These are phyloP conservation scores for Apodospora peruviana DNA, from an alignment of 495 filamentous ascomycete genomes.

Conservation along the genomic window DNA sequence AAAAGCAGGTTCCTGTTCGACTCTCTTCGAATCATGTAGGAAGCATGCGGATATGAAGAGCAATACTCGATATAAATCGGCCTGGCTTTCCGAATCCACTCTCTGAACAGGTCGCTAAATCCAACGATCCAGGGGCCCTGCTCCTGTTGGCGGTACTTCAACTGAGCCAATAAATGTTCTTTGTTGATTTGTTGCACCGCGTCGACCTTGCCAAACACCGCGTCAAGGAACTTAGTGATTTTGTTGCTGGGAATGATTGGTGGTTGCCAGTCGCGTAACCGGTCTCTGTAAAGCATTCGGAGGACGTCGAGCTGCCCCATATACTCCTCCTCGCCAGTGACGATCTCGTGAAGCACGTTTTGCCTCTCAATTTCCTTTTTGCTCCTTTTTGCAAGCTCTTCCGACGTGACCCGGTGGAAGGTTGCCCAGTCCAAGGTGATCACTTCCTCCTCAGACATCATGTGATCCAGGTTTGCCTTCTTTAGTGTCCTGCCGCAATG, in stretches of 20 bases:
- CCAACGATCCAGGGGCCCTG: slow-evolving; percentile 92
- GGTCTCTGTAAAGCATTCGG: slow-evolving; percentile 79
- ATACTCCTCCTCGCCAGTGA: slow-evolving; percentile 85
- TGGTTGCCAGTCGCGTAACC: slow-evolving; percentile 65
- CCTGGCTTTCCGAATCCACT: slow-evolving; percentile 96
- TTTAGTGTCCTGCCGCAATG: slow-evolving; percentile 92
- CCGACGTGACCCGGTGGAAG: slow-evolving; percentile 81
- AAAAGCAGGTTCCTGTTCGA: slow-evolving; percentile 80
- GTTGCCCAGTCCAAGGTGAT: slow-evolving; percentile 82
- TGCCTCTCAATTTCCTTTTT: slow-evolving; percentile 92
- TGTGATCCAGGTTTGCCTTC: slow-evolving; percentile 77
- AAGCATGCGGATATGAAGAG: slow-evolving; percentile 77
- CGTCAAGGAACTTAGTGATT: slow-evolving; percentile 67
- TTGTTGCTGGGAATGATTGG: slow-evolving; percentile 73
- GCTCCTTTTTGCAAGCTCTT: slow-evolving; percentile 57
- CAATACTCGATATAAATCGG: slow-evolving; percentile 88
- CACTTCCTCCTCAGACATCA: slow-evolving; percentile 60
- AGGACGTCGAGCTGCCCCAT: slow-evolving; percentile 85
- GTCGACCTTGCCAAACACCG: slow-evolving; percentile 89
- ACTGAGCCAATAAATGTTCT: slow-evolving; percentile 86
- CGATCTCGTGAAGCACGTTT: slow-evolving; percentile 92
- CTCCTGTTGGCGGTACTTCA: slow-evolving; percentile 96
- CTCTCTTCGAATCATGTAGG: slow-evolving; percentile 79
- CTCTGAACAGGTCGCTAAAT: slow-evolving; percentile 95
- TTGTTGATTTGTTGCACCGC: slow-evolving; percentile 87